These are phyloP conservation scores for Talaromyces adpressus DNA, from an alignment of 495 filamentous ascomycete genomes.

Conservation along the genomic window DNA sequence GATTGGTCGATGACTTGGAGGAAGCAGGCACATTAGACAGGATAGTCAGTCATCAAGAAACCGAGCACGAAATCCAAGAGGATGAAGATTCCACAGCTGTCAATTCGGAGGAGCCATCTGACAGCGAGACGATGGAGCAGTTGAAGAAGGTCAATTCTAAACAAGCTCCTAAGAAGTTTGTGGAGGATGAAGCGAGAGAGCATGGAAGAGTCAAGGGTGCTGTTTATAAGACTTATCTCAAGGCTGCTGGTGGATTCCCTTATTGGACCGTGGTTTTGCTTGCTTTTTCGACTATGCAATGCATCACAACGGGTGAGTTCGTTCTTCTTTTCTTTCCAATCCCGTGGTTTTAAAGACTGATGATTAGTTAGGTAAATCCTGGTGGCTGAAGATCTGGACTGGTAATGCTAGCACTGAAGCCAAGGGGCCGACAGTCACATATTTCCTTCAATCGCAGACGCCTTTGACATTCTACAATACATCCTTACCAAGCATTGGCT, in stretches of 20 bases:
- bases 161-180: conserved; percentile 51
- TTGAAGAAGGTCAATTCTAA: conserved; percentile 10
- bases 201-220: conserved; percentile 52
- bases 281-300: conserved; percentile 1
- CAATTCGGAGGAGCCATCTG: conserved; percentile 4
- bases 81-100: conserved; percentile 4
- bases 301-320: neutral
- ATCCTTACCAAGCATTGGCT: neutral
- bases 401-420: neutral
- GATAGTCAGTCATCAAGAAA: conserved; percentile 4
- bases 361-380: conserved; percentile 1
- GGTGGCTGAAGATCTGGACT: conserved; percentile 7
- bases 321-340: neutral
- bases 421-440: neutral
- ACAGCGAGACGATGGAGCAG: conserved; percentile 14
- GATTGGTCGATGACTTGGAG: conserved; percentile 47
- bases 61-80: neutral
- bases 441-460: neutral
- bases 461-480: neutral
- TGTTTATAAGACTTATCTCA: conserved; percentile 59
- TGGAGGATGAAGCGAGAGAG: conserved; percentile 61
- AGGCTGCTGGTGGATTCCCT: conserved; percentile 51
- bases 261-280: conserved; percentile 41
- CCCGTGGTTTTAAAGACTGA: neutral
- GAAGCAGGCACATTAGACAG: conserved; percentile 2